A percentile compares a stretch with the other conserved stretches of the same genome.
These are phyloP conservation scores for Lotus japonicus DNA, from an alignment of 306 rosid genomes.

Conservation along the genomic window DNA sequence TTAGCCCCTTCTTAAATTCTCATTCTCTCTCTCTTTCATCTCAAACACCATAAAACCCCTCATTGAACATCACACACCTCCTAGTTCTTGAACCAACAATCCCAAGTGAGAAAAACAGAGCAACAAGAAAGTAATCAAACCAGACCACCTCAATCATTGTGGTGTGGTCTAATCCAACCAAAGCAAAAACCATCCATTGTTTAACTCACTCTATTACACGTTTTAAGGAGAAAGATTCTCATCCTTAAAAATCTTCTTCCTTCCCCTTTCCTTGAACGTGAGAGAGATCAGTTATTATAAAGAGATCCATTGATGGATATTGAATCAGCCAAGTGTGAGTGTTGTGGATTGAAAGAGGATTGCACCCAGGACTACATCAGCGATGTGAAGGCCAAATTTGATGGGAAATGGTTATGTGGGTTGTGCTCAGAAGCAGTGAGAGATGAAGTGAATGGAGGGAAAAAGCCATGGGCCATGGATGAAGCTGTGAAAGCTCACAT, in stretches of 20 bases:
- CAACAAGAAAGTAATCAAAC: constrained; percentile 18
- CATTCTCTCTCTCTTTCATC: constrained; percentile 21
- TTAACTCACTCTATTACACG: constrained; percentile 5
- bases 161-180: constrained; percentile 33
- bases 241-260: background rate
- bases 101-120: constrained; percentile 27
- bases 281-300: too few relatives aligned
- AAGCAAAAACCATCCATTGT: constrained; percentile 16
- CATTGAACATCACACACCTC: constrained; percentile 27
- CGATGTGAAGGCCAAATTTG: constrained; percentile 65
- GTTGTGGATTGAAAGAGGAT: constrained; percentile 93
- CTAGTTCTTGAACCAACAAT: constrained; percentile 41
- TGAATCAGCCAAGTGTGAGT: constrained; percentile 85
- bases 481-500: constrained; percentile 98
- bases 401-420: constrained; percentile 96
- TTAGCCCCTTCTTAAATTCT: background rate
- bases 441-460: constrained; percentile 68
- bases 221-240: constrained; percentile 12
- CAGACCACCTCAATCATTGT: constrained; percentile 42
- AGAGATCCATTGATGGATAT: constrained; percentile 48
- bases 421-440: constrained; percentile 96
- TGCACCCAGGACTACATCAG: constrained; percentile 81
- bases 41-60: constrained; percentile 31
- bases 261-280: background rate
- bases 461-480: constrained; percentile 53